Evolutionary conservation across 2,329 filamentous ascomycete genomes (phyloP), one percentile per base, ranked within the genome.

Genomic region (Alternaria sp.): DNA sequence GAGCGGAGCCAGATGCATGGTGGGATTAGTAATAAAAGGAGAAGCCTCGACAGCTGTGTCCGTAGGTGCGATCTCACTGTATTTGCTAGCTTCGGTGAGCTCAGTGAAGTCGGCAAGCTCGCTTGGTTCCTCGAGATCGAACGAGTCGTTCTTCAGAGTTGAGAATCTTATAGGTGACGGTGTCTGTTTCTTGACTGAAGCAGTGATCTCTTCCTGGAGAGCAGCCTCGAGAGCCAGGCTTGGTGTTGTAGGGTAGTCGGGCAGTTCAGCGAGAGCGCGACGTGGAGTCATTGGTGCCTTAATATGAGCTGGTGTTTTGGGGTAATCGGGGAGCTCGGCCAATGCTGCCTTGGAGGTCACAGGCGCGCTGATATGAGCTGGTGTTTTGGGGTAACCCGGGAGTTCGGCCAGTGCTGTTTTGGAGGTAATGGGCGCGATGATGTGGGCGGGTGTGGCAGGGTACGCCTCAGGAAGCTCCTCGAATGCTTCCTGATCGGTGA

Each of bases 181-280:
- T 2, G 68, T 70, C 50, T 73, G 69, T 60, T 73, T 74, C 67
- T 73, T 74, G 26, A 71, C 66, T 4, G 72, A 74, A 23, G 69
- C 67, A 15, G 60, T 65, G 47, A 73, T 74, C 57, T 74, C 70
- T 49, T 71, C 69, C 32, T 74, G 72, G 13, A 74, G 64, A 15
- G 72, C 72, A 46, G 68, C 67, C 53, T 74, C 72, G n/a, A 73
- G 67, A 6, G 65, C 70, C 52, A 70, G 46, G 3, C 70, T 66
- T 32, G 72, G 72, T 10, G 70, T 74, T 25, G 66, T 70, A 12
- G 71, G 71, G 49, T 71, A 73, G 23, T 61, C 56, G 43, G 72
- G 70, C 4, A 74, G 59, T 46, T 74, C 71, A 59, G 63, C 66
- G n/a, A 74, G 60, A 55, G 69, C 71, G 19, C 69, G 63, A 19